Percentiles rank a stretch among this genome's conserved stretches.
These are phyloP conservation scores for Apiospora marii DNA, from an alignment of 2,329 filamentous ascomycete species.

Conservation along the genomic window DNA sequence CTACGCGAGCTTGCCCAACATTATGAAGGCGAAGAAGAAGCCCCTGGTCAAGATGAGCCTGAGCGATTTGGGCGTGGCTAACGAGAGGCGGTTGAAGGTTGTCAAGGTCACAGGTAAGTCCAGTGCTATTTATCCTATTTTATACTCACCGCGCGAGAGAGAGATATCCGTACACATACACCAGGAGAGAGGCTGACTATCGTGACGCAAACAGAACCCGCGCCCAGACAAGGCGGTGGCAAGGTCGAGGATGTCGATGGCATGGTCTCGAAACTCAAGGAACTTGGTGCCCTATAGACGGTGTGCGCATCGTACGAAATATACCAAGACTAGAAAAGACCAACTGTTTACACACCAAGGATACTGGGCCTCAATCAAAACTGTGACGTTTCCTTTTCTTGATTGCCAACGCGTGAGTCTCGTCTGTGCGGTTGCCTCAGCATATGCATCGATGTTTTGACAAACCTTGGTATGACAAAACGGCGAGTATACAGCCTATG, in stretches of 20 bases:
- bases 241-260: constrained; percentile 98
- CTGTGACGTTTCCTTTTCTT: background rate
- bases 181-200: constrained; percentile 27
- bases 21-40: constrained; percentile 99
- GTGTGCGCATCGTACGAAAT: constrained; percentile 26
- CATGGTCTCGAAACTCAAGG: constrained; percentile 93
- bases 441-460: background rate
- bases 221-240: constrained; percentile 86
- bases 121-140: constrained; percentile 14
- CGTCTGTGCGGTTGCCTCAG: background rate
- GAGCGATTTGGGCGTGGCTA: constrained; percentile 81
- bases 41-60: constrained; percentile 90
- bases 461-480: background rate
- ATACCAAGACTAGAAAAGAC: background rate
- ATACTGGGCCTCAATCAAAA: no score
- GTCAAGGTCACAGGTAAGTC: constrained; percentile 84
- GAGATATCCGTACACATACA: constrained; percentile 3
- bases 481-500: background rate
- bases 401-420: background rate
- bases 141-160: background rate
- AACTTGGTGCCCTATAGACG: constrained; percentile 83
- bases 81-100: constrained; percentile 81
- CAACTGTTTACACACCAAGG: background rate
- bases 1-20: constrained; percentile 95
- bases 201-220: constrained; percentile 70